phyloP scores from a whole-genome alignment of 306 rosid species.

The Nissolia schottii region DNA sequence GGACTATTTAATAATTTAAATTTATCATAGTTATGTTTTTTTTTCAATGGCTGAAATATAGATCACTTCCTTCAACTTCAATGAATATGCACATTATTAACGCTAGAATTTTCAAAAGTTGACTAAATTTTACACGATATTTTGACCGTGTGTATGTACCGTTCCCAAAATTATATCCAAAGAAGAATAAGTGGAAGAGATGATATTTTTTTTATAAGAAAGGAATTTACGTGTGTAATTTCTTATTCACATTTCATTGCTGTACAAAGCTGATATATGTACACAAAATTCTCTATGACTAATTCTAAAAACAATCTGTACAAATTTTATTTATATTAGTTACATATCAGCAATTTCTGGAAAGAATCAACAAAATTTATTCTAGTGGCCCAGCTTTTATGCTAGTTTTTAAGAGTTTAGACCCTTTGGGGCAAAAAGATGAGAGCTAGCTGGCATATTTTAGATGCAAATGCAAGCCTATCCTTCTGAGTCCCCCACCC shows the following conservation, averaged over 20 bases:
- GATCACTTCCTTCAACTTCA: no score
- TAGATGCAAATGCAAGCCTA: constrained; percentile 31
- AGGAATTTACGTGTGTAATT: no score
- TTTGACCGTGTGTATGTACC: not conserved
- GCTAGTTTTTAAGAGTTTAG: not conserved
- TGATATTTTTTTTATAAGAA: no score
- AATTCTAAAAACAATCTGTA: no score
- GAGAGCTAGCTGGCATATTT: constrained; percentile 29
- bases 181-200: no score
- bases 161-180: no score
- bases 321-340: not conserved
- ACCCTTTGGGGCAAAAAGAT: constrained; percentile 19
- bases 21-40: not conserved
- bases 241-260: no score
- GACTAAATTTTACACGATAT: not conserved
- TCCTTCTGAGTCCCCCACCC: constrained; percentile 17
- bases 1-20: not conserved
- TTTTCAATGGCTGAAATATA: no score
- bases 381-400: not conserved
- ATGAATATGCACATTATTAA: no score
- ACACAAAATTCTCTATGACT: no score
- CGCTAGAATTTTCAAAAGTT: no score
- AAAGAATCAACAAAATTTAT: not conserved
- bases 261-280: no score
- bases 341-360: not conserved